Percentiles rank a stretch among this genome's conserved stretches.
phyloP scores from a whole-genome alignment of 1,139 yeast species.

The Magnusiomyces ingens region DNA sequence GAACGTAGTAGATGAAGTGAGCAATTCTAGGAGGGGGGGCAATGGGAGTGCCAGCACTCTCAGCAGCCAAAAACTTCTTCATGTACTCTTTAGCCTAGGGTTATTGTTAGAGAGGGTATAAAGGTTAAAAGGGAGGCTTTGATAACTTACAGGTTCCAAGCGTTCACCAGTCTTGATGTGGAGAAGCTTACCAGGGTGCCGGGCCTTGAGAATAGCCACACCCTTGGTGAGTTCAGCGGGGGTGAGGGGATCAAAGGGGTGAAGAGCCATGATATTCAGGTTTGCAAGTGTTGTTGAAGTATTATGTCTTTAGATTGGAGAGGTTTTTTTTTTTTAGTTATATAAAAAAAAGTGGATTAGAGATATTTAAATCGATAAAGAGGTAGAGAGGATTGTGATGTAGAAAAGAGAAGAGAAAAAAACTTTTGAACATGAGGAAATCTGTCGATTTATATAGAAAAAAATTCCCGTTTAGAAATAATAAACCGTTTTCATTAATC shows the following conservation, averaged over 20 bases:
- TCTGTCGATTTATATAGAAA: no score
- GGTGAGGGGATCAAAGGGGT: slow-evolving; percentile 57
- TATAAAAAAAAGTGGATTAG: no score
- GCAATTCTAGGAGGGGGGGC: slow-evolving; percentile 54
- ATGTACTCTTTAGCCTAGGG: slow-evolving; percentile 58
- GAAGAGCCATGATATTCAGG: slow-evolving; percentile 33
- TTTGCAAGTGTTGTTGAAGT: background rate
- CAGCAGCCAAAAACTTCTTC: slow-evolving; percentile 64
- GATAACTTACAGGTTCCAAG: slow-evolving; percentile 48
- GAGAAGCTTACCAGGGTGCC: slow-evolving; percentile 44
- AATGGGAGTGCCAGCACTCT: slow-evolving; percentile 49
- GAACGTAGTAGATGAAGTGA: slow-evolving; percentile 57
- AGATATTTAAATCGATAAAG: no score
- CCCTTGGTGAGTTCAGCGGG: slow-evolving; percentile 61
- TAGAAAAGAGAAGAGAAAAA: no score
- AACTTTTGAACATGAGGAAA: no score
- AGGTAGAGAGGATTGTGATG: no score
- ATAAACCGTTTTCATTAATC: no score
- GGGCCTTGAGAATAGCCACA: slow-evolving; percentile 41
- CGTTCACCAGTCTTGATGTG: slow-evolving; percentile 71
- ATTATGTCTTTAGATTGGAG: no score
- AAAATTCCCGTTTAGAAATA: no score
- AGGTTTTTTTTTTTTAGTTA: no score
- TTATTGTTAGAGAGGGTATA: background rate
- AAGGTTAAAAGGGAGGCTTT: background rate